Evolutionary conservation across 331 rosid species (phyloP).

Genomic region (Prunus yedoensis): DNA sequence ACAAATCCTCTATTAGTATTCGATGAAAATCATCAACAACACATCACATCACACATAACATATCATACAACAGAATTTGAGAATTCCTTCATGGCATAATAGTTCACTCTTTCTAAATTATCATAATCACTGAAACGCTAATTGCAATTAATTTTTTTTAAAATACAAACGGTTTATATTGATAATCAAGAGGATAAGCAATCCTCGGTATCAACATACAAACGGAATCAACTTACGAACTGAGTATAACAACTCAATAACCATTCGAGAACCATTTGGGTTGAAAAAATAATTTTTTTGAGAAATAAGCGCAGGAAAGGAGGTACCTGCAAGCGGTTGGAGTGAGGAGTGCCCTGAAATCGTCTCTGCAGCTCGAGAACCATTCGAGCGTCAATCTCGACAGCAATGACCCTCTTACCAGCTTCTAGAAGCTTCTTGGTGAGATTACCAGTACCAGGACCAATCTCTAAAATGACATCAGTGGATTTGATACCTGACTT

Average conservation of each 20-base stretch:
- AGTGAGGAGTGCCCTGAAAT: conserved; percentile 63
- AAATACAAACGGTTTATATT: too few species aligned
- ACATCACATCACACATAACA: background rate
- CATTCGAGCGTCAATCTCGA: conserved; percentile 76
- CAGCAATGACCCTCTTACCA: conserved; percentile 74
- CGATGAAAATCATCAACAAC: background rate
- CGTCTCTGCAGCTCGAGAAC: conserved; percentile 76
- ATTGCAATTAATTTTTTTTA: background rate
- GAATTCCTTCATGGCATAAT: background rate
- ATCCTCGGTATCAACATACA: too few species aligned
- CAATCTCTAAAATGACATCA: conserved; percentile 72
- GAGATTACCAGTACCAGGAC: conserved; percentile 86
- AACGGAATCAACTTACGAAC: too few species aligned
- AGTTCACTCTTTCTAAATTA: background rate
- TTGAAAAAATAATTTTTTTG: too few species aligned
- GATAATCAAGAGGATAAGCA: too few species aligned
- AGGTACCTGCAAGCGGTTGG: conserved; percentile 58
- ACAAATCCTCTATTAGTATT: background rate
- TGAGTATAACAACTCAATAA: too few species aligned
- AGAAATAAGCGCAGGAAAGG: background rate
- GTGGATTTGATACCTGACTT: conserved; percentile 75
- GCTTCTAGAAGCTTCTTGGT: conserved; percentile 84
- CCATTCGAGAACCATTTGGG: too few species aligned
- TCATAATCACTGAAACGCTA: background rate
- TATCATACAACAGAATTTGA: background rate